These are phyloP conservation scores for Scedosporium apiospermum DNA, from an alignment of 2,329 filamentous ascomycete genomes.

Conservation along the genomic window DNA sequence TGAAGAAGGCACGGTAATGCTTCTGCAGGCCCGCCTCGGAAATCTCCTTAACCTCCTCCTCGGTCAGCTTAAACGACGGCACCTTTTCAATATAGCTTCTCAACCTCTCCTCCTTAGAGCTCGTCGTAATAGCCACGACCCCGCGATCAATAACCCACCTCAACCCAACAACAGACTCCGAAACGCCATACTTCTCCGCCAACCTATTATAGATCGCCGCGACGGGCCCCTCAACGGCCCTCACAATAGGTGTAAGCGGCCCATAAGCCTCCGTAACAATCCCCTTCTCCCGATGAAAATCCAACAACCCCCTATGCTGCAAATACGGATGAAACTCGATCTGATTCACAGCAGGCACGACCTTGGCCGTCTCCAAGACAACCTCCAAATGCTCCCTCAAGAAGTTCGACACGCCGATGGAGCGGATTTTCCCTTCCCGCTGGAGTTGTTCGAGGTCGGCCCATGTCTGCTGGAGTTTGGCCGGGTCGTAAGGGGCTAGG, in stretches of 20 bases:
- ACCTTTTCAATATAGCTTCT: constrained; percentile 42
- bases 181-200: constrained; percentile 49
- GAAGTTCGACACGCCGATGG: constrained; percentile 76
- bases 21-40: constrained; percentile 46
- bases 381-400: constrained; percentile 43
- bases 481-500: constrained; percentile 20
- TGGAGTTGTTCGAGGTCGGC: constrained; percentile 56
- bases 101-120: constrained; percentile 46
- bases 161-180: constrained; percentile 44
- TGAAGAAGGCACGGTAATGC: constrained; percentile 54
- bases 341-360: constrained; percentile 65
- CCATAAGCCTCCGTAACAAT: constrained; percentile 49
- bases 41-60: constrained; percentile 48
- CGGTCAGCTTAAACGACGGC: constrained; percentile 47
- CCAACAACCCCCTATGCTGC: constrained; percentile 51
- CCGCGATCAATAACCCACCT: constrained; percentile 53
- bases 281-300: constrained; percentile 45
- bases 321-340: constrained; percentile 74
- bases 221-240: constrained; percentile 41
- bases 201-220: constrained; percentile 40
- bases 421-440: constrained; percentile 52
- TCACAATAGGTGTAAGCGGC: constrained; percentile 41
- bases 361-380: constrained; percentile 47
- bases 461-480: constrained; percentile 48
- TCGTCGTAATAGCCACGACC: constrained; percentile 50